Evolutionary conservation across 306 rosid species (phyloP).

Genomic region (apple (Malus domestica)): ASM211411v1 NC_041804.1:29628001-29628500

Average conservation of each 20-base stretch:
- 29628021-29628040: background rate
- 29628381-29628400: too few relatives aligned
- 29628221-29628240: background rate
- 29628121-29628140: conserved; percentile 27
- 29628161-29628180: conserved; percentile 19
- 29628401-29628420: too few relatives aligned
- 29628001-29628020: background rate
- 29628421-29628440: too few relatives aligned
- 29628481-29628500: background rate
- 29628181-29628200: conserved; percentile 12
- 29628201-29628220: background rate
- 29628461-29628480: too few relatives aligned
- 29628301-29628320: too few relatives aligned
- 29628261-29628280: background rate
- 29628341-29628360: too few relatives aligned
- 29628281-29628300: background rate
- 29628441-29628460: too few relatives aligned
- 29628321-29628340: too few relatives aligned
- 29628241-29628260: background rate
- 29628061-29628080: conserved; percentile 30
- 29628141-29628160: conserved; percentile 8
- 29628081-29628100: conserved; percentile 13
- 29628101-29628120: conserved; percentile 24
- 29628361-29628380: too few relatives aligned
- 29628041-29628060: conserved; percentile 12